Evolutionary conservation across 495 filamentous ascomycete genomes (phyloP), one percentile per base, ranked within the genome.

Genomic region (Xylaria telfairii): DNA sequence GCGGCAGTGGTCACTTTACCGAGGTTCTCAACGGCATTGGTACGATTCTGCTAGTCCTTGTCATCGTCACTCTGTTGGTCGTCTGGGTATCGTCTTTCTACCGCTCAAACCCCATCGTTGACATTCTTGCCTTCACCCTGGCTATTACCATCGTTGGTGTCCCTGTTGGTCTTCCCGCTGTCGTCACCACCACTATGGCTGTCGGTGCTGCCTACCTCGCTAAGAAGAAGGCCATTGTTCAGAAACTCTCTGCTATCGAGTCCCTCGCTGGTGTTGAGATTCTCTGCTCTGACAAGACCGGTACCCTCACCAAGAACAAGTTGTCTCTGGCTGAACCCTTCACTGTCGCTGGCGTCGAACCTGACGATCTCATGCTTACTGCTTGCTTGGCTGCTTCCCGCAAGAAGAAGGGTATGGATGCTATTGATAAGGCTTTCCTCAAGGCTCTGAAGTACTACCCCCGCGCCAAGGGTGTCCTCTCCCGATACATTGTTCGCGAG

Each of bases 201-300:
- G 94, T 97, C 76, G 94, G 94, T 83, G 94, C 94, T 77, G 93
- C 93, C 59, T 97, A 97, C 81, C 87, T 97, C 71, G 94, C 94
- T 68, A 94, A 93, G 84, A 96, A 96, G 86, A 93, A 96, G 83
- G 94, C 94, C 37, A 97, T 97, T 76, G 94, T 97, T 76, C 94
- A 97, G 85, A 97, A 97, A 85, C 89, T 97, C 64, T 94, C 92
- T 54, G 94, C 94, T 65, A 97, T 97, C 71, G 94, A 97, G 83
- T 97, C 94, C 28, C 84, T 97, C 67, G 94, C 94, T 76, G 94
- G 93, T 86, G 94, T 97, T 68, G 93, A 97, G 84, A 96, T 97
- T 80, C 90, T 97, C 72, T 98, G 95, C 87, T 98, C 95, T 53
- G 95, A 98, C 85, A 98, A 98, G 87, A 97, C 93, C 63, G 93